Evolutionary conservation across 305 asterid species (phyloP).

Genomic region (Fraxinus platypoda): DNA sequence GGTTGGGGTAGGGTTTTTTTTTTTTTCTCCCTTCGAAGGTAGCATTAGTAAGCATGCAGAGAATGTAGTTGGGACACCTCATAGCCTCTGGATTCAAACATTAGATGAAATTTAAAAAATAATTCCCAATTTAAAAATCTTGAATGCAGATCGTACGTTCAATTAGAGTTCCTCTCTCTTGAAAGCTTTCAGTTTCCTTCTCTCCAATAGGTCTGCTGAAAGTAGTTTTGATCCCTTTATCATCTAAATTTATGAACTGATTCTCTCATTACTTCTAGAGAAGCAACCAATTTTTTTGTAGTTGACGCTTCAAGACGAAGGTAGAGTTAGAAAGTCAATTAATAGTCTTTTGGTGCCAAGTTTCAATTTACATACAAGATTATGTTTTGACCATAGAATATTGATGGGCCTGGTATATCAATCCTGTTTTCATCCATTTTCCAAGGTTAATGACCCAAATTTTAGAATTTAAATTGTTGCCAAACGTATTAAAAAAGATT

Average conservation of each 20-base stretch:
- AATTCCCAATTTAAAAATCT: background rate
- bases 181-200: background rate
- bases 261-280: background rate
- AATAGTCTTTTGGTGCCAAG: background rate
- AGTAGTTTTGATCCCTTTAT: slow-evolving; percentile 11
- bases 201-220: background rate
- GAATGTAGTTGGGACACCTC: background rate
- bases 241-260: background rate
- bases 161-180: background rate
- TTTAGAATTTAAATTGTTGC: too few relatives aligned
- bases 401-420: background rate
- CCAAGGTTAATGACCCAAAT: background rate
- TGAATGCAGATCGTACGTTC: background rate
- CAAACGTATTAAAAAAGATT: too few relatives aligned
- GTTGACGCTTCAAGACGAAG: background rate
- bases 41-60: background rate
- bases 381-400: background rate
- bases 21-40: background rate
- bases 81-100: slow-evolving; percentile 3
- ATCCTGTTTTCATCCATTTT: too few relatives aligned
- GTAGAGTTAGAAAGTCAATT: background rate
- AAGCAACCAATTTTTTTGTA: background rate
- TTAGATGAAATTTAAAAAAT: background rate
- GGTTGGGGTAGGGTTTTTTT: background rate
- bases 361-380: background rate